Evolutionary conservation across 306 rosid species (phyloP), one percentile per base, ranked within the genome.

Genomic region (Biancaea sappan): DNA sequence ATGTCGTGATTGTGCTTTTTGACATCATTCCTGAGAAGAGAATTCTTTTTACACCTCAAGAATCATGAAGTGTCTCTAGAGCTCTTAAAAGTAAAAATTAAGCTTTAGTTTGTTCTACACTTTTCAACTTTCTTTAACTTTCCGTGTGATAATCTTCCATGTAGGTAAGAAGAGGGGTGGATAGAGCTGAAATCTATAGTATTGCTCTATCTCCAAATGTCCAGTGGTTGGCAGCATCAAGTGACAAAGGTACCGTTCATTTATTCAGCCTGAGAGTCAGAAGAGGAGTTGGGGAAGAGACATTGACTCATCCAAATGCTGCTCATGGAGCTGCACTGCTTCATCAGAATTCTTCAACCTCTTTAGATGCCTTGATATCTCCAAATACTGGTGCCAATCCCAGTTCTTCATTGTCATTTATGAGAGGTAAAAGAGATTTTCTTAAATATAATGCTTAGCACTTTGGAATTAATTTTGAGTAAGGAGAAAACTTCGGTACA

Each of bases 191-290:
- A 69, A 90, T 94, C 76, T 86, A 81, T 84, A 85, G 97, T 64
- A 87, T 94, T 80, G 87, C 95, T 22, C 84, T 94, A 38, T 91
- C 97, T 35, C 83, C 93, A 62, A 90, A 90, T 84, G 95, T 87
- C 78, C 97, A 90, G 80, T 94, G 97, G 99, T 73, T 94, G 86
- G 99, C 97, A 64, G 89, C 79, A 48, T 90, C 99, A 69, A 94
- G 99, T 79, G 99, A 92, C 77, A 92, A 90, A 81, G 99, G 97
- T 46, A 94, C 97, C 6, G 88, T 92, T 68, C 99, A 94, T 71
- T 66, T 94, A 83, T 94, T 92, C 84, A 81, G 93, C 84, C 88
- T 94, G 41, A 87, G 93, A 80, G 96, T 94, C 74, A 89, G 97
- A 77, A 89, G 97, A 77, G 96, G 90, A 46, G 74, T 70, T 24